phyloP scores from a whole-genome alignment of 225 moss, liverwort and hornwort genomes.

The Lunularia cruciata region DNA sequence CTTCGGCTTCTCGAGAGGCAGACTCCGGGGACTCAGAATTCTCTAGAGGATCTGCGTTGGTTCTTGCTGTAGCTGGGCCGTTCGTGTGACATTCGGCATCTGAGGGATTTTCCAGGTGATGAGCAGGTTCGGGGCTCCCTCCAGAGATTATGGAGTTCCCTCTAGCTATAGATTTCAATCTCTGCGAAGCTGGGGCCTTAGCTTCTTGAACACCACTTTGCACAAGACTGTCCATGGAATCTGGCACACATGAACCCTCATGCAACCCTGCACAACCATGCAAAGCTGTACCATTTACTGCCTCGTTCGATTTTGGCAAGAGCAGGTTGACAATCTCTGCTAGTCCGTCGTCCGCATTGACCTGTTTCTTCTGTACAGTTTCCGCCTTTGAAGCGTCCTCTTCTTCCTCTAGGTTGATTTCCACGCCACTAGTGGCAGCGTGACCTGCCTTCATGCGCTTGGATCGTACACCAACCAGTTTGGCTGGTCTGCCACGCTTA shows the following conservation, averaged over 20 bases:
- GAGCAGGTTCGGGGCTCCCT: not conserved
- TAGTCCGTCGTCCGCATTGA: not conserved
- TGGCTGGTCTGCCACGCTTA: slow-evolving; percentile 13
- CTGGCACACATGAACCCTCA: not conserved
- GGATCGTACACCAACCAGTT: not conserved
- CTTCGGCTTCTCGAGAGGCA: not conserved
- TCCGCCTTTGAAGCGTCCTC: not conserved
- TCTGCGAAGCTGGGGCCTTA: too few relatives aligned
- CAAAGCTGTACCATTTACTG: not conserved
- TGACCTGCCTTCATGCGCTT: slow-evolving; percentile 1
- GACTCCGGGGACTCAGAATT: not conserved
- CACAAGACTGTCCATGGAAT: not conserved
- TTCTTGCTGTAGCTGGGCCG: not conserved
- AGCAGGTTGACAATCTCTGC: not conserved
- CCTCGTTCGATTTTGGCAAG: not conserved
- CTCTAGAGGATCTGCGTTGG: not conserved
- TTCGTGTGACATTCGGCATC: not conserved
- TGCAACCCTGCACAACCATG: not conserved
- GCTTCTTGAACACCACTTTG: not conserved
- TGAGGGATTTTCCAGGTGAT: not conserved
- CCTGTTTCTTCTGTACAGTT: not conserved
- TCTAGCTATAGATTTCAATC: not conserved
- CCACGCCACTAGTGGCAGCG: not conserved
- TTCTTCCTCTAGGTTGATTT: too few relatives aligned
- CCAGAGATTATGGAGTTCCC: too few relatives aligned